Base-by-base conservation (phyloP, 164 flowering plant species). In the Macadamia integrifolia region DNA sequence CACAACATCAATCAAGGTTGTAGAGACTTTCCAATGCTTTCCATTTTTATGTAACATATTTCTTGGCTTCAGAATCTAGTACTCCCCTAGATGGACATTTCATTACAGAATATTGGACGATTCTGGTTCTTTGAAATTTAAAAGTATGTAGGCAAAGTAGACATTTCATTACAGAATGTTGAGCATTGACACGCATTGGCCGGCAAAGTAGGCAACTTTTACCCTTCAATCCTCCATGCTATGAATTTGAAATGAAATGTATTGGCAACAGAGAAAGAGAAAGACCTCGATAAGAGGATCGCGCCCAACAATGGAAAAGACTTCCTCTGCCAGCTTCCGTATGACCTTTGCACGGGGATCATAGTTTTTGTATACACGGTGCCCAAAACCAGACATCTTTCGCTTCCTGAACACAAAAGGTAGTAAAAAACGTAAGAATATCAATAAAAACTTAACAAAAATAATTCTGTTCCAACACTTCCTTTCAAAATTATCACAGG, bases 261-360 rank as follows among this genome's bases (percentile, higher is more conserved):
- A 49, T 30, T 12, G 31, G 31, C 29, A 23, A 50, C 50, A 6
- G 30, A 63, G 50, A 58, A 31, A 12, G 15, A 62, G 32, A 59
- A 69, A 60, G 43, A 95, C 99, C 97, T 95, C 99, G 70, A 95
- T 95, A 9, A 95, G 89, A 66, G 99, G 99, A 82, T 95, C 99
- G 61, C 94, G 74, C 67, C 99, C 99, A 74, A 95, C 98, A 72
- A 95, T 95, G 63, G 98, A 84, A 77, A 95, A 95, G 30, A 95
- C 98, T 84, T 92, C 99, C 67, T 95, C 99, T 43, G 98, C 96
- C 69, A 95, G 80, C 70, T 82, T 89, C 68, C 78, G 83, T 31
- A 95, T 88, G 71, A 95, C 98, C 77, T 88, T 95, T n/a, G 99
- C 99, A 69, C 99, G 86, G 29, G 99, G 99, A 74, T 95, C 99